phyloP scores from a whole-genome alignment of 2,329 filamentous ascomycete genomes.

The Calycina herbarum region DNA sequence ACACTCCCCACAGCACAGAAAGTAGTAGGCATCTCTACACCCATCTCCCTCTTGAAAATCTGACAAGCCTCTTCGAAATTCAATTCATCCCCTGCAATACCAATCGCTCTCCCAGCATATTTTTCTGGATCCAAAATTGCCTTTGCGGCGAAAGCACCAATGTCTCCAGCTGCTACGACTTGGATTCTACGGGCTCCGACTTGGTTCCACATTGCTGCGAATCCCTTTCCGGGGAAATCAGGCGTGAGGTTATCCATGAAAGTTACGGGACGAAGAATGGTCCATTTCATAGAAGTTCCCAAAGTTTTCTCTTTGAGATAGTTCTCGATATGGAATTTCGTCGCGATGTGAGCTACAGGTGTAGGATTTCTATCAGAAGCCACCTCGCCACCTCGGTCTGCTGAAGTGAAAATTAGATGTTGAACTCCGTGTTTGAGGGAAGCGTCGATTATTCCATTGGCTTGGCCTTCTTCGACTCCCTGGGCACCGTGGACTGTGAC shows the following conservation, averaged over 20 bases:
- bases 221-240: conserved; percentile 30
- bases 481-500: conserved; percentile 16
- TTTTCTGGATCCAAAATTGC: conserved; percentile 43
- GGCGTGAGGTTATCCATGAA: conserved; percentile 52
- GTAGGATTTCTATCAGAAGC: conserved; percentile 54
- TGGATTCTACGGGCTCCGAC: conserved; percentile 40
- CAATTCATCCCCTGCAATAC: conserved; percentile 48
- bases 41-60: conserved; percentile 37
- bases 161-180: conserved; percentile 45
- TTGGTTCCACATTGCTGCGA: conserved; percentile 31
- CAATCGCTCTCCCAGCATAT: conserved; percentile 42
- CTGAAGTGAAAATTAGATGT: conserved; percentile 63
- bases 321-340: conserved; percentile 62
- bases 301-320: conserved; percentile 48
- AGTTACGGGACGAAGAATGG: conserved; percentile 55
- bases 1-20: conserved; percentile 31
- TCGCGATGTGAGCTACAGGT: conserved; percentile 60
- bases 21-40: conserved; percentile 35
- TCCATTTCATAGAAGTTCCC: conserved; percentile 50
- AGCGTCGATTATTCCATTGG: conserved; percentile 54
- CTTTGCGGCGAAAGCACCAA: conserved; percentile 48
- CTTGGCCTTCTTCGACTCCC: conserved; percentile 49
- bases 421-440: conserved; percentile 54
- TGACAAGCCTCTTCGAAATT: conserved; percentile 38
- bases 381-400: conserved; percentile 59